Conservation (phyloP, 257 asterid genomes). For the Nicotiana sylvestris region DNA sequence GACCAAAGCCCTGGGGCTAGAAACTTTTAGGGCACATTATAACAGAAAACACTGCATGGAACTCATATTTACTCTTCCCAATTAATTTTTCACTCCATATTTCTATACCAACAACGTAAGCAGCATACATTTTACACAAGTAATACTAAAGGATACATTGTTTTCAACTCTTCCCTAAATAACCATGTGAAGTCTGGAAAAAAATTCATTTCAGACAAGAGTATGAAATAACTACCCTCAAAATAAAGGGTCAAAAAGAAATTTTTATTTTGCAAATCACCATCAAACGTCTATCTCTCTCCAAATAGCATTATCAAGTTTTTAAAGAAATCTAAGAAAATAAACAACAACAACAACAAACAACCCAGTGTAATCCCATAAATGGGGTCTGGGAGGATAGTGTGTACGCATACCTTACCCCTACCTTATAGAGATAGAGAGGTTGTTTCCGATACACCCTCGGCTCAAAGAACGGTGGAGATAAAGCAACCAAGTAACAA, state of each 20-base stretch:
- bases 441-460: no score
- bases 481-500: no score
- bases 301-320: background rate
- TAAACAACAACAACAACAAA: no score
- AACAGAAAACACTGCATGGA: background rate
- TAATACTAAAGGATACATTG: background rate
- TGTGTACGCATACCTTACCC: no score
- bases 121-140: background rate
- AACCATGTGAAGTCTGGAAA: background rate
- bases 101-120: background rate
- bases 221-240: background rate
- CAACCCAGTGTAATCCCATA: no score
- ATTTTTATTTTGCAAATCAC: background rate
- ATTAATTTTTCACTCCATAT: background rate
- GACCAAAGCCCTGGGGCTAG: no score
- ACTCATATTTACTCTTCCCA: background rate
- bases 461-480: no score
- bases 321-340: background rate
- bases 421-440: no score
- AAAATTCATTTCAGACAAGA: background rate
- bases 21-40: background rate
- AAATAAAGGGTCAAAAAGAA: background rate
- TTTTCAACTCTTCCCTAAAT: background rate
- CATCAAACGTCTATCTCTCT: background rate
- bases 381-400: no score